Percentiles rank a stretch among this genome's conserved stretches.
phyloP scores from a whole-genome alignment of 1,284 basidiomycete species.

The Puccinia horiana region DNA sequence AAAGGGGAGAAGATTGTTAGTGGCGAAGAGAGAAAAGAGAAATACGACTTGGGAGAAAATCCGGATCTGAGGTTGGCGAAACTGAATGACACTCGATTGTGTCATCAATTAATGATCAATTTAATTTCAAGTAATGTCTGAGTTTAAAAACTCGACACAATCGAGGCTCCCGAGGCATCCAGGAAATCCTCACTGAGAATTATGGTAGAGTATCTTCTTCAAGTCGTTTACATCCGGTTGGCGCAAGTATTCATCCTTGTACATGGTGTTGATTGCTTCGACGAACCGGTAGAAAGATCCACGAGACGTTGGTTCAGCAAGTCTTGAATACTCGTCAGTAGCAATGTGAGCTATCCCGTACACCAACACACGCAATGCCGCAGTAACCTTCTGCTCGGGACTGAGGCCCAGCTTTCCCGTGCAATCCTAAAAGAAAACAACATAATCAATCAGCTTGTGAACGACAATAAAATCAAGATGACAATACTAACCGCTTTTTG shows the following conservation, averaged over 20 bases:
- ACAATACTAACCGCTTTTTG: neutral
- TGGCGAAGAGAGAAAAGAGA: no score
- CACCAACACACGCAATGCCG: neutral
- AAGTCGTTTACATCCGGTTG: neutral
- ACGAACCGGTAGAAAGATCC: neutral
- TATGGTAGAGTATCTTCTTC: neutral
- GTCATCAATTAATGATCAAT: no score
- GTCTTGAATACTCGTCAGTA: neutral
- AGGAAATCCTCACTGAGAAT: neutral
- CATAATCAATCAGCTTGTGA: no score
- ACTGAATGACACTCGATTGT: no score
- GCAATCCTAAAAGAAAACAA: neutral
- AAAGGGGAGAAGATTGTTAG: no score
- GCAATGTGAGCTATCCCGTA: constrained; percentile 7
- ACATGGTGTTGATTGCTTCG: neutral
- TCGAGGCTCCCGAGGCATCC: constrained; percentile 20
- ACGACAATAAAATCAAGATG: no score
- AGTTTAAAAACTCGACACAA: no score
- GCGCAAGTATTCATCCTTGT: neutral
- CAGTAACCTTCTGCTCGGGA: neutral
- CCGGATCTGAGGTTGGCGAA: no score
- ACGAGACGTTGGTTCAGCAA: neutral
- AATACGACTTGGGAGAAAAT: no score
- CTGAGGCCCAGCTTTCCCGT: neutral
- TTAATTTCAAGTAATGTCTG: no score